A percentile compares a stretch with the other conserved stretches of the same genome.
Evolutionary conservation across 176 grass and related monocot genomes (phyloP).

Genomic region (Musa schizocarpa): DNA sequence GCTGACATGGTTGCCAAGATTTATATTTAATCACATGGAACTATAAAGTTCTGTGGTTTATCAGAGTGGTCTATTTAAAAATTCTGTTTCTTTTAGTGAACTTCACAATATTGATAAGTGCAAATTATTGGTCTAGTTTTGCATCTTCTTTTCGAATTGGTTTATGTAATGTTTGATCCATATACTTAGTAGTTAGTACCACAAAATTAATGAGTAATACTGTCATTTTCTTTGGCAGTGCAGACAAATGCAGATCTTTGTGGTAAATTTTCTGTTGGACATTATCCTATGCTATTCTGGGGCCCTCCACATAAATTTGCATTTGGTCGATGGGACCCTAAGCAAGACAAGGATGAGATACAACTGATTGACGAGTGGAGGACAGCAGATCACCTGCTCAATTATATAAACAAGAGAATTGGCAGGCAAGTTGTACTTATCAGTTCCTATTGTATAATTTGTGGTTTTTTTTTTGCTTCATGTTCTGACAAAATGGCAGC

Average conservation of each 20-base stretch:
- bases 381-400: slow-evolving; percentile 77
- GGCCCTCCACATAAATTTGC: slow-evolving; percentile 65
- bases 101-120: not conserved
- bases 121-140: not conserved
- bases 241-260: slow-evolving; percentile 82
- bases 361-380: slow-evolving; percentile 73
- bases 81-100: too few species aligned
- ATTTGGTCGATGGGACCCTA: slow-evolving; percentile 52
- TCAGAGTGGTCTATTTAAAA: not conserved
- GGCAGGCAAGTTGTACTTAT: slow-evolving; percentile 44
- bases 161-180: not conserved
- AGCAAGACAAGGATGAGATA: slow-evolving; percentile 78
- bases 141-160: not conserved
- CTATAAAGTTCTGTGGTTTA: not conserved
- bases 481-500: not conserved
- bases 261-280: slow-evolving; percentile 66
- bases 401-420: slow-evolving; percentile 88
- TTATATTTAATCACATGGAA: not conserved
- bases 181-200: not conserved
- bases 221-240: slow-evolving; percentile 53
- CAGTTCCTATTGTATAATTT: not conserved
- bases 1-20: not conserved
- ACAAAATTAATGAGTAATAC: not conserved
- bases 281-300: slow-evolving; percentile 91
- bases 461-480: not conserved